These are phyloP conservation scores for Hydnum rufescens DNA, from an alignment of 768 basidiomycete species.

Conservation along the genomic window DNA sequence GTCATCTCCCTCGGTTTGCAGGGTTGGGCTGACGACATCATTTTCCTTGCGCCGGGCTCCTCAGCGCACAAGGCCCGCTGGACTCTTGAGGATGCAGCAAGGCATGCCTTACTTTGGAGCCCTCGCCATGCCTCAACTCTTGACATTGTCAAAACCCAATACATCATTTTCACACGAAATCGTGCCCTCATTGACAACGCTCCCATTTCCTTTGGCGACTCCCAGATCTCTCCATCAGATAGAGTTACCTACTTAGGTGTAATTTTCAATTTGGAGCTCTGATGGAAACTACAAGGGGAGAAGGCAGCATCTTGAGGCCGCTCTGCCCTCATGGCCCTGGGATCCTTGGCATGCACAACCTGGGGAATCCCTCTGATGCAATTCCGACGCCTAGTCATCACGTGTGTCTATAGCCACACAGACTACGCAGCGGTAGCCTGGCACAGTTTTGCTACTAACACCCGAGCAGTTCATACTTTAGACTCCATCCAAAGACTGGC, in stretches of 20 bases:
- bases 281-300: background rate
- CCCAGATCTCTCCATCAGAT: background rate
- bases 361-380: conserved; percentile 3
- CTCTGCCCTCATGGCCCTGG: conserved; percentile 2
- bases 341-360: conserved; percentile 1
- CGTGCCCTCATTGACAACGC: background rate
- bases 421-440: conserved; percentile 6
- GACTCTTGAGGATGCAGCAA: background rate
- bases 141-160: conserved; percentile 2
- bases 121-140: background rate
- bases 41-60: background rate
- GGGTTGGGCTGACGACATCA: conserved; percentile 8
- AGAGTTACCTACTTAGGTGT: conserved; percentile 2
- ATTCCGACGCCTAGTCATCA: background rate
- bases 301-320: background rate
- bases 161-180: conserved; percentile 2
- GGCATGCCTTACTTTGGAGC: background rate
- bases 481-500: conserved; percentile 3
- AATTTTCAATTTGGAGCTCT: background rate
- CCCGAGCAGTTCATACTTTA: background rate
- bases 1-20: background rate
- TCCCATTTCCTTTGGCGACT: background rate
- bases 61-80: background rate
- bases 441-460: conserved; percentile 1
- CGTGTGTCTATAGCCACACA: background rate